phyloP scores from a whole-genome alignment of 2,329 filamentous ascomycete genomes.

The Talaromyces sp. region DNA sequence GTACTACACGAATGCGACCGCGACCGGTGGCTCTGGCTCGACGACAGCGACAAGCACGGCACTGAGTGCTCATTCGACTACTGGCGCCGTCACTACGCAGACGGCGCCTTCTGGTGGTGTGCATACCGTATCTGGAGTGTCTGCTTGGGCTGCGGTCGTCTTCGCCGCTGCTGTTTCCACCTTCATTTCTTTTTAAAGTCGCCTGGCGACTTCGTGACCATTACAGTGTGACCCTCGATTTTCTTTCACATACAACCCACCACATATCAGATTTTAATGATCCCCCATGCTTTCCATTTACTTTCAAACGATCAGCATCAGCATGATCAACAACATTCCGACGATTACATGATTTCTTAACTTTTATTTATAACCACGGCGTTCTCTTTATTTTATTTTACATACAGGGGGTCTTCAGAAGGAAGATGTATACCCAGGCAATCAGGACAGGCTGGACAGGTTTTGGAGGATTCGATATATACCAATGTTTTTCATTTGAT shows the following conservation, averaged over 20 bases:
- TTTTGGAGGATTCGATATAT: not conserved
- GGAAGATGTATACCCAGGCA: not conserved
- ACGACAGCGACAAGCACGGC: not conserved
- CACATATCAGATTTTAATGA: not conserved
- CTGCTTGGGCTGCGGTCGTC: not conserved
- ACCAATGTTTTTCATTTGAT: not conserved
- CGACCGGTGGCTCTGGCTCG: not conserved
- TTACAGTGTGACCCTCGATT: not conserved
- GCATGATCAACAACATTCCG: not conserved
- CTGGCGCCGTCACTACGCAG: not conserved
- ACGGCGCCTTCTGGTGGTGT: not conserved
- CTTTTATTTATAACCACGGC: not conserved
- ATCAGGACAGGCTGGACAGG: not conserved
- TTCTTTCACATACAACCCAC: not conserved
- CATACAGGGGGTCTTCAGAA: not conserved
- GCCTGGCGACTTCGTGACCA: not conserved
- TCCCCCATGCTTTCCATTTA: not conserved
- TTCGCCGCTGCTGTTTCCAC: not conserved
- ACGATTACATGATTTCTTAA: not conserved
- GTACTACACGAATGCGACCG: slow-evolving; percentile 21
- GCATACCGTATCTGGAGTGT: not conserved
- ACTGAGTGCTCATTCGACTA: not conserved
- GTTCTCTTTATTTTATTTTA: not conserved
- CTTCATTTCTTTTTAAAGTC: not conserved
- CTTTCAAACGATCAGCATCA: not conserved